Percentiles rank a stretch among this genome's conserved stretches.
Evolutionary conservation across 768 basidiomycete genomes (phyloP).

Genomic region (Termitomyces sp.): DNA sequence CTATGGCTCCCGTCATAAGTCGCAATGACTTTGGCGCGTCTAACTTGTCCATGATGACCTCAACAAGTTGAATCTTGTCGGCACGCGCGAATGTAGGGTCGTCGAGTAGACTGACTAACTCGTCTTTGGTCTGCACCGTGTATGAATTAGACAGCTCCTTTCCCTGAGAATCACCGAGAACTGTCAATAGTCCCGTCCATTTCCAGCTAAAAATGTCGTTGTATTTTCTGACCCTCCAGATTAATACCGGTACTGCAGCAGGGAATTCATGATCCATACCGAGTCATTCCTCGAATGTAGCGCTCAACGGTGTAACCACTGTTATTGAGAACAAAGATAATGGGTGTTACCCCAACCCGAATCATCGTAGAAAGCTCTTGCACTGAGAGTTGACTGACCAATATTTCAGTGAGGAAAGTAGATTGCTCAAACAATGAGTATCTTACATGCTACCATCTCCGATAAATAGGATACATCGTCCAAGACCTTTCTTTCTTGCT

Average conservation of each 20-base stretch:
- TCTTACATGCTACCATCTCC: constrained; percentile 79
- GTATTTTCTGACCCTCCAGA: constrained; percentile 48
- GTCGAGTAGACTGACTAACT: constrained; percentile 62
- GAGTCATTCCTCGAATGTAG: constrained; percentile 56
- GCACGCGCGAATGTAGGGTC: constrained; percentile 55
- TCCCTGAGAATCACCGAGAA: constrained; percentile 48
- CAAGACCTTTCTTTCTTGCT: constrained; percentile 53
- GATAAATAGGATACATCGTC: constrained; percentile 76
- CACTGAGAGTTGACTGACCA: constrained; percentile 60
- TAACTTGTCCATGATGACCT: constrained; percentile 66
- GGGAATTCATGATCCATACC: constrained; percentile 22
- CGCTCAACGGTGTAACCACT: constrained; percentile 86
- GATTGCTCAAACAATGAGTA: constrained; percentile 1
- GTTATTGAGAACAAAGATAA: constrained; percentile 81
- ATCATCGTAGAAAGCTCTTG: constrained; percentile 89
- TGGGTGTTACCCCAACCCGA: constrained; percentile 62
- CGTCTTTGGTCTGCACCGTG: constrained; percentile 58
- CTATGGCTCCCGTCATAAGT: constrained; percentile 48
- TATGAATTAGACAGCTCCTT: constrained; percentile 50
- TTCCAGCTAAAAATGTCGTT: constrained; percentile 85
- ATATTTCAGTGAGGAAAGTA: neutral
- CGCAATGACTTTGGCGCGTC: constrained; percentile 68
- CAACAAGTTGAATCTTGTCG: constrained; percentile 70
- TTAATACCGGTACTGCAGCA: neutral
- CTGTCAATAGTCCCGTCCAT: constrained; percentile 56